Base-by-base conservation (phyloP, 495 filamentous ascomycete species). In the Penicillium cinerascens region DNA sequence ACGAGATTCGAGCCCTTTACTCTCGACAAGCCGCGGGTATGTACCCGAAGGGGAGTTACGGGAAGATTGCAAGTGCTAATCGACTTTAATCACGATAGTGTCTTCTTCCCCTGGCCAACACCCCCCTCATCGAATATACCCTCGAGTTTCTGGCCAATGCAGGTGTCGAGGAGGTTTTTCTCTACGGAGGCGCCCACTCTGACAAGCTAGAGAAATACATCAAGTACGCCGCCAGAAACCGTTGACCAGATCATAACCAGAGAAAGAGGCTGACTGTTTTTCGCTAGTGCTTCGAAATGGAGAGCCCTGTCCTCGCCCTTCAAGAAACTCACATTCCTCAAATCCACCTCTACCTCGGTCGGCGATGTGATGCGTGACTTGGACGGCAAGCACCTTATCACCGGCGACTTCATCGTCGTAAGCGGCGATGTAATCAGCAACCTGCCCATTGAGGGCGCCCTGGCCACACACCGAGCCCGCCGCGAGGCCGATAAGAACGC, bases 401-500 rank as follows among this genome's bases (percentile, higher is more conserved):
- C 84, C 4, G 85, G 89, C 21, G 93, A 99, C 65, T 97, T 99
- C 66, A 72, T 99, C 52, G 71, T 95, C 21, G 88, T 97, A 21
- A 91, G 92, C 66, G 93, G 92, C 37, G 93, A 99, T 66, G 78
- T 97, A n/a, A 84, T 99, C 58, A 85, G 89, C 55, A 99, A 97
- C 61, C 66, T 97, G 42, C 81, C 86, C 8, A 85, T 99, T 20
- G 89, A 91, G 56, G 78, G 73, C 40, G 87, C 86, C n/a, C 72
- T 99, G 42, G 78, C 82, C 5, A 82, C 80, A 35, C 93, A 99
- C 67, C 82, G 88, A 47, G 82, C 85, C 42, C 87, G 93, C 27
- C 85, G 93, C 38, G 83, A 84, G 64, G 81, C 82, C 44, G 88
- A 95, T 71, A 92, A 93, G 64, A 91, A 96, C 66, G 90, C 92